phyloP scores from a whole-genome alignment of 768 basidiomycete species.

The Coprinellus micaceus region DNA sequence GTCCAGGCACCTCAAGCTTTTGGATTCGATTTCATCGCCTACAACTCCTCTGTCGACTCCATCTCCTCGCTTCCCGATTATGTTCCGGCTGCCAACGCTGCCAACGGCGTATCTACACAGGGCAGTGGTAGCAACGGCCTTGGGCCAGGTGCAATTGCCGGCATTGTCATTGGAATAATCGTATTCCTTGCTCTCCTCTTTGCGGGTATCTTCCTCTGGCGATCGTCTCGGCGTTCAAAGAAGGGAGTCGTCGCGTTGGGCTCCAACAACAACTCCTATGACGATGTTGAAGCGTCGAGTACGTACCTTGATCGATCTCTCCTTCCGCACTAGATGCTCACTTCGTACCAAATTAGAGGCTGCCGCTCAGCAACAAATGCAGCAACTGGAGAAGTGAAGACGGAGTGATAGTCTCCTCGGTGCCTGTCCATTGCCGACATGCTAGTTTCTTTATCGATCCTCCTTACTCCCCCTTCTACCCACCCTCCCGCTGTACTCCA shows the following conservation, averaged over 20 bases:
- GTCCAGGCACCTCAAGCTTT: slow-evolving; percentile 28
- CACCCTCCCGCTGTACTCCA: not conserved
- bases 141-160: slow-evolving; percentile 13
- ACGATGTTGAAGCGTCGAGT: slow-evolving; percentile 7
- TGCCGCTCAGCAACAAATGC: too few species aligned
- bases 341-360: too few species aligned
- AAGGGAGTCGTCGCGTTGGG: not conserved
- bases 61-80: slow-evolving; percentile 17
- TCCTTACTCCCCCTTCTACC: not conserved
- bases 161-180: slow-evolving; percentile 16
- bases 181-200: slow-evolving; percentile 6
- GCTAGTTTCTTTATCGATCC: not conserved
- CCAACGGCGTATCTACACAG: not conserved
- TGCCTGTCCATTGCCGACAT: not conserved
- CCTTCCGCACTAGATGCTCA: not conserved
- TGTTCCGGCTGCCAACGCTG: slow-evolving; percentile 8
- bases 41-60: slow-evolving; percentile 31
- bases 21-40: slow-evolving; percentile 39
- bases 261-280: slow-evolving; percentile 8
- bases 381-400: too few species aligned
- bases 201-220: slow-evolving; percentile 14
- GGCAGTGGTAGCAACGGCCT: slow-evolving; percentile 1
- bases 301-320: not conserved
- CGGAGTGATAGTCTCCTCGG: not conserved
- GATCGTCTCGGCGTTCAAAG: not conserved